Base-by-base conservation (phyloP, 2,329 filamentous ascomycete genomes). In the Rhynchosporium graminicola region DNA sequence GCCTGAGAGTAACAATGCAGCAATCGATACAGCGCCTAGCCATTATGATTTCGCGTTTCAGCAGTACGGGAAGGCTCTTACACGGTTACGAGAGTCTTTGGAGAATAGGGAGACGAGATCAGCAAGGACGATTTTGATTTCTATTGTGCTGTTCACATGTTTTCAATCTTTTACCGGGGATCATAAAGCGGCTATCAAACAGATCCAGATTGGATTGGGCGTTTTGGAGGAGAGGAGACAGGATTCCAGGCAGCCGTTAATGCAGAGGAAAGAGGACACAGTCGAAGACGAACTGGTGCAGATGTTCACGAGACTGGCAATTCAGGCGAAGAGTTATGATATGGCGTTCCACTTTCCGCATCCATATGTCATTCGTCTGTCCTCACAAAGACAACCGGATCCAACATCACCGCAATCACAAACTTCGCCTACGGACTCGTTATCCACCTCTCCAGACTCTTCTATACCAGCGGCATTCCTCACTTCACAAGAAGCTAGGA, bases 101-200 rank as follows among this genome's bases (percentile, higher is more conserved):
- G 76, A 76, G 12, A 76, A 79, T 52, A 79, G 80, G 48, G 74
- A 77, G 45, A 74, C 68, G 33, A 69, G 72, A 56, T 80, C 80
- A 15, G 79, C 81, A 72, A 79, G 81, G 68, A 84, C 78, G 12
- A 80, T 80, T 55, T 78, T 89, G n/a, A 87, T 89, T 79, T 82
- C 84, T 15, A 87, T 81, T 58, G 83, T 89, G 42, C 76, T 89
- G 43, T 78, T 89, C 55, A 83, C 85, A n/a, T 88, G 84, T 72
- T 89, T 89, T 65, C 86, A 89, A 73, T 87, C 84, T 0, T 87
- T 88, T 69, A 82, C 86, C 36, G 85, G 85, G 20, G 82, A 87
- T 64, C 85, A 87, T 70, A 82, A 78, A 66, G 82, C 84, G 66
- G 85, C 85, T 46, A 87, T 88, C 56, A 69, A 74, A 13, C 85